Evolutionary conservation across 106 monocot genomes (phyloP).

Genomic region (Platanthera guangdongensis): DNA sequence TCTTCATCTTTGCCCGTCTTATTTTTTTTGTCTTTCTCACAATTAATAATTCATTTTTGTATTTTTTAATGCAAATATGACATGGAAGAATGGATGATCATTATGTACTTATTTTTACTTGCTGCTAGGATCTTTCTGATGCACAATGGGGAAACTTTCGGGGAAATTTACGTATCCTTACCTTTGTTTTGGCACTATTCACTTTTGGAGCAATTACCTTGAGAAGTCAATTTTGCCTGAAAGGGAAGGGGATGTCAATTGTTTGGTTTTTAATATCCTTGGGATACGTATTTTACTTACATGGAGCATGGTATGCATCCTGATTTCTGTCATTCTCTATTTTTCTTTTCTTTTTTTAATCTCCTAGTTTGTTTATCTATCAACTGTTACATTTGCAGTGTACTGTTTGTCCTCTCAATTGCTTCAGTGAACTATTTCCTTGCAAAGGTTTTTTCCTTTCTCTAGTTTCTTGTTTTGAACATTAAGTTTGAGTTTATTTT

Average conservation of each 20-base stretch:
- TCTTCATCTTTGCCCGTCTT: neutral
- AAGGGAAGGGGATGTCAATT: constrained; percentile 59
- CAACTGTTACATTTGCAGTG: constrained; percentile 44
- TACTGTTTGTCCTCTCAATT: constrained; percentile 62
- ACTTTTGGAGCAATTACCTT: constrained; percentile 39
- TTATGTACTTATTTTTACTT: constrained; percentile 2
- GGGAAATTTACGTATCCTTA: constrained; percentile 74
- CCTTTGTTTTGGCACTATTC: constrained; percentile 61
- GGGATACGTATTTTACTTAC: constrained; percentile 69
- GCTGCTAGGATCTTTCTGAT: constrained; percentile 78
- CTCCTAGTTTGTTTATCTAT: constrained; percentile 9
- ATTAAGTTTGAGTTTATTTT: neutral
- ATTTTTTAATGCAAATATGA: neutral
- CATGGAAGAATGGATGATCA: neutral
- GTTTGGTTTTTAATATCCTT: constrained; percentile 72
- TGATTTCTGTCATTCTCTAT: neutral
- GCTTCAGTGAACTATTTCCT: constrained; percentile 60
- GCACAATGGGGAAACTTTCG: constrained; percentile 93
- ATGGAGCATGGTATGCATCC: constrained; percentile 83
- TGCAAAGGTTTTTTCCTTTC: constrained; percentile 58
- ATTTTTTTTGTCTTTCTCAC: neutral
- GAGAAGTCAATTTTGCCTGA: constrained; percentile 37
- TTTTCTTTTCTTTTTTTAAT: constrained; percentile 12
- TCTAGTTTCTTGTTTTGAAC: neutral
- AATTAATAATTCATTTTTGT: neutral